Percentiles rank a stretch among this genome's conserved stretches.
Conservation (phyloP, 805 yeast genomes). For the Limtongia smithiae region DNA sequence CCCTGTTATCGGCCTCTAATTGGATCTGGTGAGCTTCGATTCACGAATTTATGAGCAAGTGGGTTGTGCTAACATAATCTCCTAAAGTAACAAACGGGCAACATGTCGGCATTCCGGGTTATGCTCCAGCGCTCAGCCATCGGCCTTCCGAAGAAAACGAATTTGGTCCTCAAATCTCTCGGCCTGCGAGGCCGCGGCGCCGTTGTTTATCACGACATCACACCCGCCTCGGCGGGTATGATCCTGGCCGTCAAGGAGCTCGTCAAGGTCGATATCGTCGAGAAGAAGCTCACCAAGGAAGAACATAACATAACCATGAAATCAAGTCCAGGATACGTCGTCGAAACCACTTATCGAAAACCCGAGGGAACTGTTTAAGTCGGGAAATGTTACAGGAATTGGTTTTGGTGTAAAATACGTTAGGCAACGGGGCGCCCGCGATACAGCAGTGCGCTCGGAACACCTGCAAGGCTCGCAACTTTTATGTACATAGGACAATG, state of each 20-base stretch:
- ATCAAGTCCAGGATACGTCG: slow-evolving; percentile 60
- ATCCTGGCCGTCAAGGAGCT: slow-evolving; percentile 79
- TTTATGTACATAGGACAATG: no score
- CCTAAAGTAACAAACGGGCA: background rate
- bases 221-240: slow-evolving; percentile 81
- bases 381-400: no score
- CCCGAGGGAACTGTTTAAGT: no score
- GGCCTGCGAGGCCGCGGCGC: slow-evolving; percentile 76
- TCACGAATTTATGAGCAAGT: no score
- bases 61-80: no score
- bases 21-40: background rate
- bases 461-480: no score
- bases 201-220: slow-evolving; percentile 65
- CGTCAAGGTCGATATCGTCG: slow-evolving; percentile 73
- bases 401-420: no score
- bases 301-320: slow-evolving; percentile 57
- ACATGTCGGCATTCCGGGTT: slow-evolving; percentile 52
- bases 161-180: slow-evolving; percentile 61
- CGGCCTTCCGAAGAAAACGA: slow-evolving; percentile 69
- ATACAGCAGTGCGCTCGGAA: no score
- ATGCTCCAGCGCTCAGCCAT: slow-evolving; percentile 79
- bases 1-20: no score
- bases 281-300: slow-evolving; percentile 47
- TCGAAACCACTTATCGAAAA: slow-evolving; percentile 37
- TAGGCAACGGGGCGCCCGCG: no score